phyloP scores from a whole-genome alignment of 176 grass and related monocot genomes.

The Eragrostis curvula region DNA sequence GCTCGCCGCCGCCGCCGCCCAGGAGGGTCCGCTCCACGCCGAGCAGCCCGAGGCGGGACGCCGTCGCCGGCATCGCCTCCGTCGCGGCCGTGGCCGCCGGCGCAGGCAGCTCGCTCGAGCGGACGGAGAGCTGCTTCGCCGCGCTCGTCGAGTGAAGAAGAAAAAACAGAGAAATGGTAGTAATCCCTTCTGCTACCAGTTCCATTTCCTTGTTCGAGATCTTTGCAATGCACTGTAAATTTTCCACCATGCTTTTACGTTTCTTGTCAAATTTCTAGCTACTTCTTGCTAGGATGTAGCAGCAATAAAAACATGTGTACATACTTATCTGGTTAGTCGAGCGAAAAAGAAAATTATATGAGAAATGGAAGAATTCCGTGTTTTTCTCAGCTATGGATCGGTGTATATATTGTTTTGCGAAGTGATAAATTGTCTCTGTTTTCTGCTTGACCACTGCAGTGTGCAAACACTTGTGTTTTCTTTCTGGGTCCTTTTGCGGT shows the following conservation, averaged over 20 bases:
- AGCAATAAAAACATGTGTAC: conserved; percentile 48
- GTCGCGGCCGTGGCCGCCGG: not conserved
- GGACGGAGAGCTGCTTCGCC: conserved; percentile 72
- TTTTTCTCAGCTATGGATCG: not conserved
- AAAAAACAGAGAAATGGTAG: conserved; percentile 1
- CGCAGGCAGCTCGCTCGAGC: conserved; percentile 20
- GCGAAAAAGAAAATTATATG: conserved; percentile 5
- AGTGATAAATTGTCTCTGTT: not conserved
- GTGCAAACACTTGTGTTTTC: not conserved
- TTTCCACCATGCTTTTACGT: not conserved
- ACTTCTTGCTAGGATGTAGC: not conserved
- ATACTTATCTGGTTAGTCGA: not conserved
- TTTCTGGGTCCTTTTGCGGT: not conserved
- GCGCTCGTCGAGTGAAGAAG: conserved; percentile 57
- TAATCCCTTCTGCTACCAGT: not conserved
- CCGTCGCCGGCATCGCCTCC: not conserved
- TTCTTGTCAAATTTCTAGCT: not conserved
- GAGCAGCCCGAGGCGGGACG: conserved; percentile 51
- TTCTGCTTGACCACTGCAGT: not conserved
- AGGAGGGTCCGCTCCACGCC: conserved; percentile 63
- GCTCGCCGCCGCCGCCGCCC: conserved; percentile 34
- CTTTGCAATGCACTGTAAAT: conserved; percentile 26
- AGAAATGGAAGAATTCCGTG: conserved; percentile 67
- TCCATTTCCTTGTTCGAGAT: not conserved
- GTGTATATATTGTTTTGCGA: no score